phyloP scores from a whole-genome alignment of 2,329 filamentous ascomycete genomes.

The Cercospora citrullina region DNA sequence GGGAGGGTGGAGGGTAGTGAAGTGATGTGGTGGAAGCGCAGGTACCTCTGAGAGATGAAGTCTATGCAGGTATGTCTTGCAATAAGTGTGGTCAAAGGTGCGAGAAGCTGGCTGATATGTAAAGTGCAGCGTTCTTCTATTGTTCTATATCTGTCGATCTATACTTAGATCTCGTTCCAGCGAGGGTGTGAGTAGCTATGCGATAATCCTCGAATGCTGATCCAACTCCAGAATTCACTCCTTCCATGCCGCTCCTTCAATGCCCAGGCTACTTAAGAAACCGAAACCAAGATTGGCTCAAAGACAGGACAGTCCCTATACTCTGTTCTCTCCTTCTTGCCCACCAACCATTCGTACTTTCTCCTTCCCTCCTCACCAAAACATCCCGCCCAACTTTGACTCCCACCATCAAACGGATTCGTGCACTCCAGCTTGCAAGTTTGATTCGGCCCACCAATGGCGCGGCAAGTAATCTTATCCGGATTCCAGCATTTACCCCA shows the following conservation, averaged over 20 bases:
- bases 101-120: background rate
- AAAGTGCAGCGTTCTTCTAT: slow-evolving; percentile 44
- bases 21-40: background rate
- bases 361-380: background rate
- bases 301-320: background rate
- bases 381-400: background rate
- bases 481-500: background rate
- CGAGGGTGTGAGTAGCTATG: background rate
- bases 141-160: background rate
- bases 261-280: background rate
- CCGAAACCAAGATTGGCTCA: background rate
- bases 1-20: background rate
- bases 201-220: background rate
- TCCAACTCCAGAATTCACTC: background rate
- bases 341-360: background rate
- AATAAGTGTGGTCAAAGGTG: background rate
- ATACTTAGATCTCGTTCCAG: background rate
- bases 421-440: background rate
- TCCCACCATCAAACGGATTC: background rate
- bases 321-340: background rate
- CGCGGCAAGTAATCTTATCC: background rate
- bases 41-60: no score
- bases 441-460: background rate
- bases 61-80: background rate
- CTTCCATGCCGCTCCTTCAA: background rate